A percentile compares a stretch with the other conserved stretches of the same genome.
Evolutionary conservation across 2,329 filamentous ascomycete species (phyloP).

Genomic region (Alternaria burnsii): DNA sequence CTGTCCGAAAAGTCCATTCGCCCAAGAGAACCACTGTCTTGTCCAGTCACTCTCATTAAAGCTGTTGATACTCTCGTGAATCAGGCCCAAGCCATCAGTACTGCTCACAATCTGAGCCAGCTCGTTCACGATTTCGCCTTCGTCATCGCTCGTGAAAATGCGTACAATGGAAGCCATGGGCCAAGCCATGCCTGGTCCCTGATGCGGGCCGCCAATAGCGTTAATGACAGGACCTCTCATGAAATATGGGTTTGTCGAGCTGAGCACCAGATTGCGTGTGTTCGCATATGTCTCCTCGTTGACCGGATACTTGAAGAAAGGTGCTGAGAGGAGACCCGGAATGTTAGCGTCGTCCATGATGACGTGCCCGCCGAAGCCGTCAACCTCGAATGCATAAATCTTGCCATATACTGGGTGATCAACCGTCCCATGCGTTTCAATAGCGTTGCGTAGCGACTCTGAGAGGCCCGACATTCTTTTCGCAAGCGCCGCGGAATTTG

Average conservation of each 20-base stretch:
- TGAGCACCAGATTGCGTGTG: slow-evolving; percentile 57
- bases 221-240: slow-evolving; percentile 60
- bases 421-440: slow-evolving; percentile 57
- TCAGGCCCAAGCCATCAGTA: slow-evolving; percentile 59
- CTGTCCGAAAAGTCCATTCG: slow-evolving; percentile 61
- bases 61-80: slow-evolving; percentile 62
- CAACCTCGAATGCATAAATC: slow-evolving; percentile 60
- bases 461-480: slow-evolving; percentile 66
- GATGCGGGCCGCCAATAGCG: slow-evolving; percentile 59
- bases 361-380: slow-evolving; percentile 59
- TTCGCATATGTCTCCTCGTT: slow-evolving; percentile 56
- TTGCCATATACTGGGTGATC: slow-evolving; percentile 48
- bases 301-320: slow-evolving; percentile 67
- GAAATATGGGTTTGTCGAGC: slow-evolving; percentile 59
- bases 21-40: slow-evolving; percentile 62
- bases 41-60: slow-evolving; percentile 58
- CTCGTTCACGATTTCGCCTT: slow-evolving; percentile 56
- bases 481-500: slow-evolving; percentile 61
- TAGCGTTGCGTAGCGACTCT: slow-evolving; percentile 51
- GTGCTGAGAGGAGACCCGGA: slow-evolving; percentile 70
- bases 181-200: slow-evolving; percentile 59
- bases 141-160: slow-evolving; percentile 59
- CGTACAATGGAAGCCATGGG: slow-evolving; percentile 62
- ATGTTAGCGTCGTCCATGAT: slow-evolving; percentile 79
- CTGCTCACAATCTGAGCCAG: slow-evolving; percentile 57